Conservation (phyloP, 2,329 filamentous ascomycete species). For the Pleochaeta shiraiana region DNA sequence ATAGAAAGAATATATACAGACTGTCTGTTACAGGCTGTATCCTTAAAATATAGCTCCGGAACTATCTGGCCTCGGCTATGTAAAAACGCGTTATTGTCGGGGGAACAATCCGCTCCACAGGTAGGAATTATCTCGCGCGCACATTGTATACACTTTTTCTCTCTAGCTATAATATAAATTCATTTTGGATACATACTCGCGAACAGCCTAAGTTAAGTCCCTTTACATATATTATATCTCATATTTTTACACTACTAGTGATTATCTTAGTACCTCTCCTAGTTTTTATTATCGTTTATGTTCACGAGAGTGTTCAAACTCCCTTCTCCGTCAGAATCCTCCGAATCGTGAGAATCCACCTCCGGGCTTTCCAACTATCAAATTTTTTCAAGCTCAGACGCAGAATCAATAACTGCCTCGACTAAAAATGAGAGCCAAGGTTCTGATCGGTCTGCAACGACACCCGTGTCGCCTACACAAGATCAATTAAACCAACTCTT, state of each 20-base stretch:
- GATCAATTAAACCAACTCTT: not conserved
- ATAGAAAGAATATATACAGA: no score
- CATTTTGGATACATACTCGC: not conserved
- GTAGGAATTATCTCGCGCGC: not conserved
- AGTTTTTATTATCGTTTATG: not conserved
- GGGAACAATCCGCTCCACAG: not conserved
- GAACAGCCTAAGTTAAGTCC: not conserved
- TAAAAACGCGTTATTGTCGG: not conserved
- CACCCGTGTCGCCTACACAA: not conserved
- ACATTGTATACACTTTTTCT: not conserved
- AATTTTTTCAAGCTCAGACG: not conserved
- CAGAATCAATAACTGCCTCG: not conserved
- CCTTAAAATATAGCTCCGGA: not conserved
- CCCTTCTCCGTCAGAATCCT: not conserved
- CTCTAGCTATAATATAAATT: not conserved
- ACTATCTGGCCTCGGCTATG: not conserved
- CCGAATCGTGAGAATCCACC: not conserved
- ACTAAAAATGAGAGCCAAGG: not conserved
- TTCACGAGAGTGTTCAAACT: not conserved
- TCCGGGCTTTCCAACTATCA: not conserved
- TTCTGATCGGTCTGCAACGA: not conserved
- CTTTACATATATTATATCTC: slow-evolving; percentile 1
- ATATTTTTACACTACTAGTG: not conserved
- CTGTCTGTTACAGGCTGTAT: not conserved
- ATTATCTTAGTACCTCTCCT: not conserved